phyloP scores from a whole-genome alignment of 2,329 filamentous ascomycete genomes.

The Purpureocillium takamizusanense region DNA sequence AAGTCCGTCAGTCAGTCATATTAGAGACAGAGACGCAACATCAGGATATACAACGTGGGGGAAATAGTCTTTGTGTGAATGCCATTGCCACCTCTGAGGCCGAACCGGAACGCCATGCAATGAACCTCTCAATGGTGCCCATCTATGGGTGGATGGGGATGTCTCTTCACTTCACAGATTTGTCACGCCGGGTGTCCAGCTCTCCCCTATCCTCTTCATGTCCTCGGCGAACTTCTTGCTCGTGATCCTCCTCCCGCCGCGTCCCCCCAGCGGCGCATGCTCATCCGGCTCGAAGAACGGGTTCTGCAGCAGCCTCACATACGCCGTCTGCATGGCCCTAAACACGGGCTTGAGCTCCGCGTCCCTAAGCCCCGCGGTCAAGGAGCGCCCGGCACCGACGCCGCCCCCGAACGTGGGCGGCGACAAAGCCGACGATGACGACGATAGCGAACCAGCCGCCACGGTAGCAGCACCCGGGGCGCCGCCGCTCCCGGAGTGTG shows the following conservation, averaged over 20 bases:
- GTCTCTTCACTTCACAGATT: constrained; percentile 40
- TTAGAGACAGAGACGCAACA: too few relatives aligned
- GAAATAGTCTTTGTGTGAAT: not conserved
- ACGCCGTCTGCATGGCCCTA: constrained; percentile 84
- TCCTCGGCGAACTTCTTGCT: constrained; percentile 75
- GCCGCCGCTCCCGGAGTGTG: constrained; percentile 1
- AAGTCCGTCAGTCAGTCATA: too few relatives aligned
- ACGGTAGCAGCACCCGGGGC: constrained; percentile 12
- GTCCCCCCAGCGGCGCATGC: constrained; percentile 50
- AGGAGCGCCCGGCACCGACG: constrained; percentile 22
- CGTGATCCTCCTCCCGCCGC: constrained; percentile 61
- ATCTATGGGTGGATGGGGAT: too few relatives aligned
- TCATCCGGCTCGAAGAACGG: constrained; percentile 92
- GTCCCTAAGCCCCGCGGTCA: constrained; percentile 66
- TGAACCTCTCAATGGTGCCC: constrained; percentile 6
- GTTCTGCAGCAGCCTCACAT: constrained; percentile 81
- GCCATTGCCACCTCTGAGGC: not conserved
- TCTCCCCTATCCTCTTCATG: constrained; percentile 75
- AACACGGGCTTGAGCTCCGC: constrained; percentile 89
- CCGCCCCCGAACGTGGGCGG: constrained; percentile 1
- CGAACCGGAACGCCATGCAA: constrained; percentile 16
- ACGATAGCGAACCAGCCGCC: constrained; percentile 14
- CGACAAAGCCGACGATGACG: not conserved
- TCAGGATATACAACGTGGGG: too few relatives aligned
- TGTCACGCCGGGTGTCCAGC: constrained; percentile 68